Percentiles rank a stretch among this genome's conserved stretches.
These are phyloP conservation scores for Bondarzewia mesenterica DNA, from an alignment of 1,284 basidiomycete genomes.

Conservation along the genomic window DNA sequence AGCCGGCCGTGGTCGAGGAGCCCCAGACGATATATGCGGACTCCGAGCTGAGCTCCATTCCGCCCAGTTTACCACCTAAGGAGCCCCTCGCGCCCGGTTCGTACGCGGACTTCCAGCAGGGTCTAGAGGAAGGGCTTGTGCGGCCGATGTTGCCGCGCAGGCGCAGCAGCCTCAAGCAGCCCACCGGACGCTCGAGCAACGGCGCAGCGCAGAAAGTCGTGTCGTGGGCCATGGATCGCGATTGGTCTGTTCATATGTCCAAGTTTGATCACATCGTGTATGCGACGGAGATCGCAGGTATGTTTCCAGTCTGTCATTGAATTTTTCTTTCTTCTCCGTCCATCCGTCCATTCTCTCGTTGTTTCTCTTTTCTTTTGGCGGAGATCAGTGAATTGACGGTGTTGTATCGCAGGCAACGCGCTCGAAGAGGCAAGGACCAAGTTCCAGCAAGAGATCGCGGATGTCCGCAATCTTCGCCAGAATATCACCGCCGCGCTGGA, in stretches of 20 bases:
- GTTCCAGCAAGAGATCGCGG: slow-evolving; percentile 52
- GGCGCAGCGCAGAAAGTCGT: slow-evolving; percentile 53
- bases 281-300: slow-evolving; percentile 50
- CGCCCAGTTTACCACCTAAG: background rate
- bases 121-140: slow-evolving; percentile 3
- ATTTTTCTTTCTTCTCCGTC: too few relatives aligned
- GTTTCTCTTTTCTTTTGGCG: background rate
- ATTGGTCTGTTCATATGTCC: slow-evolving; percentile 46
- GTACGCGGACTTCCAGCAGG: background rate
- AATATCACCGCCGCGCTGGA: slow-evolving; percentile 47
- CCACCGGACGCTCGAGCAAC: slow-evolving; percentile 35
- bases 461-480: slow-evolving; percentile 44
- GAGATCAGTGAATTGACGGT: too few relatives aligned
- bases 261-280: slow-evolving; percentile 45
- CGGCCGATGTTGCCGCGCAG: slow-evolving; percentile 34
- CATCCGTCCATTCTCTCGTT: too few relatives aligned
- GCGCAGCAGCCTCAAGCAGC: slow-evolving; percentile 56
- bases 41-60: slow-evolving; percentile 6
- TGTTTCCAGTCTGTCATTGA: slow-evolving; percentile 11
- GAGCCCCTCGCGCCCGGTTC: slow-evolving; percentile 1
- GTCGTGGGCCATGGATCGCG: slow-evolving; percentile 63
- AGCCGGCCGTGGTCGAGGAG: slow-evolving; percentile 17
- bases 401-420: slow-evolving; percentile 32
- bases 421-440: slow-evolving; percentile 46
- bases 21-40: slow-evolving; percentile 18